Percentiles rank a stretch among this genome's conserved stretches.
Evolutionary conservation across 441 rosid species (phyloP).

Genomic region (Capsella rubella): DNA sequence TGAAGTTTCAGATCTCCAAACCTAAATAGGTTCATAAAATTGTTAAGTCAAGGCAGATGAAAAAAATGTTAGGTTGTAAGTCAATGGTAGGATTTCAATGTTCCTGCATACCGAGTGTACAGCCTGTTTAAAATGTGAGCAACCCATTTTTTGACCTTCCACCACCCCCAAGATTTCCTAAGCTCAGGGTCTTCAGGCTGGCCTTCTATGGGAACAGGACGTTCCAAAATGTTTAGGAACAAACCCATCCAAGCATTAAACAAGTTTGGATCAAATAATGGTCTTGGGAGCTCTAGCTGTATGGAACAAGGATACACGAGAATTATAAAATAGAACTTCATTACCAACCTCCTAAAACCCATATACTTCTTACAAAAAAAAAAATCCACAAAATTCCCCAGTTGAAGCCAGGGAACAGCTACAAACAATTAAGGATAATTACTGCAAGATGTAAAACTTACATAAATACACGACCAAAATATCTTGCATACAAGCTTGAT

Average conservation of each 20-base stretch:
- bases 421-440: background rate
- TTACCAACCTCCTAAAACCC: background rate
- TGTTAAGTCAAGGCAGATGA: constrained; percentile 13
- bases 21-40: constrained; percentile 49
- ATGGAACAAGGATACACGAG: constrained; percentile 36
- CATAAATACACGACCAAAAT: constrained; percentile 98
- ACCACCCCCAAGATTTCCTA: constrained; percentile 99
- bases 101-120: constrained; percentile 69
- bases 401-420: constrained; percentile 19
- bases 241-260: constrained; percentile 97
- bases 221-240: constrained; percentile 88
- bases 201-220: constrained; percentile 88
- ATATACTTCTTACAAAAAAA: background rate
- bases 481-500: constrained; percentile 98
- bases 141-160: constrained; percentile 99
- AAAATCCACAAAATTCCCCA: background rate
- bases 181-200: constrained; percentile 92
- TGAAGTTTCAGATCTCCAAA: constrained; percentile 97
- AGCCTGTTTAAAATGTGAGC: constrained; percentile 96
- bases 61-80: constrained; percentile 21
- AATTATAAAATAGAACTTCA: constrained; percentile 12
- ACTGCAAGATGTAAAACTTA: constrained; percentile 52
- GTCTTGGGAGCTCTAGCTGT: constrained; percentile 98
- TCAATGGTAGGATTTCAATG: constrained; percentile 2
- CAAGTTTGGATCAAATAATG: constrained; percentile 77